These are phyloP conservation scores for Chaetomium globosum DNA, from an alignment of 2,329 filamentous ascomycete genomes.

Conservation along the genomic window DNA sequence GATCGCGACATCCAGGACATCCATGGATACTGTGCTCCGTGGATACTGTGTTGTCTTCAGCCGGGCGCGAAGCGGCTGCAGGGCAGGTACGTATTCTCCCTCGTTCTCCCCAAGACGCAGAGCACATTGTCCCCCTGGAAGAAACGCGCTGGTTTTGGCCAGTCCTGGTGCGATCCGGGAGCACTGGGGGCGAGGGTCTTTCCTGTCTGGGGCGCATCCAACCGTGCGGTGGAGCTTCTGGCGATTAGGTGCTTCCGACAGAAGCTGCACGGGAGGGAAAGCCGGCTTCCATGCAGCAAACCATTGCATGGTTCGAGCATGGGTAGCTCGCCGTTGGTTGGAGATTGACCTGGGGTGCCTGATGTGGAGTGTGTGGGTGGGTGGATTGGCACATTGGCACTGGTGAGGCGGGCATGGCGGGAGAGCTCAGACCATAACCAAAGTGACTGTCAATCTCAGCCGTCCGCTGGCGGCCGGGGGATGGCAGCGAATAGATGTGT, in stretches of 20 bases:
- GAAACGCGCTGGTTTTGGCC: slow-evolving; percentile 26
- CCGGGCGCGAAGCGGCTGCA: slow-evolving; percentile 32
- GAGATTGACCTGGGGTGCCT: slow-evolving; percentile 3
- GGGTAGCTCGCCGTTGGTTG: slow-evolving; percentile 21
- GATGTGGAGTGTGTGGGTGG: neutral
- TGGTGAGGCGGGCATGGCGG: slow-evolving; percentile 4
- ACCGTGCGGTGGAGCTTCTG: slow-evolving; percentile 30
- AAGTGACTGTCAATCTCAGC: slow-evolving; percentile 20
- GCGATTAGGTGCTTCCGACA: slow-evolving; percentile 29
- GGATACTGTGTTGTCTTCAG: slow-evolving; percentile 15
- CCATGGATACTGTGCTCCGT: slow-evolving; percentile 14
- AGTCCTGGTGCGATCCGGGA: slow-evolving; percentile 33
- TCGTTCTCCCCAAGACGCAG: slow-evolving; percentile 9
- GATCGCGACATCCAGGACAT: slow-evolving; percentile 32
- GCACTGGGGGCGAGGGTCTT: slow-evolving; percentile 33
- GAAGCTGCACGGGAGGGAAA: slow-evolving; percentile 28
- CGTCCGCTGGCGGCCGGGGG: slow-evolving; percentile 17
- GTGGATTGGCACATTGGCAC: slow-evolving; percentile 5
- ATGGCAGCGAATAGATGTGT: slow-evolving; percentile 27
- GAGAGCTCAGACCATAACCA: slow-evolving; percentile 19
- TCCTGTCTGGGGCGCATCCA: slow-evolving; percentile 33
- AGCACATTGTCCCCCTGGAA: slow-evolving; percentile 1
- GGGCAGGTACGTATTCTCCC: slow-evolving; percentile 21
- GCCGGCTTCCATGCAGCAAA: slow-evolving; percentile 34
- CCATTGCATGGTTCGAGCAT: slow-evolving; percentile 24